These are phyloP conservation scores for Erysimum cheiri DNA, from an alignment of 441 rosid genomes.

Conservation along the genomic window DNA sequence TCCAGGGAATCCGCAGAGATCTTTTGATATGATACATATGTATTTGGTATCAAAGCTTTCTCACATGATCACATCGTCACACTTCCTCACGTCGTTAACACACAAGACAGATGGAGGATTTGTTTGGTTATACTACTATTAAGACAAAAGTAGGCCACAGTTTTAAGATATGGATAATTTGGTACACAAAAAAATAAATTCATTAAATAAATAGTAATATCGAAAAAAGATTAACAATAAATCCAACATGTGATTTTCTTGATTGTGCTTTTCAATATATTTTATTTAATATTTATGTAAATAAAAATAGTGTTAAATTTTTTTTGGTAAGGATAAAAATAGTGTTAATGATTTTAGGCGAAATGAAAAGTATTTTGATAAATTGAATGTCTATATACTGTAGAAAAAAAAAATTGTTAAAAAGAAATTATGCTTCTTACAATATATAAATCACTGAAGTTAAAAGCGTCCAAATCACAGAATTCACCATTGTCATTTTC, in stretches of 20 bases:
- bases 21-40: no score
- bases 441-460: not conserved
- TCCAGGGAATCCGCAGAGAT: not conserved
- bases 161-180: not conserved
- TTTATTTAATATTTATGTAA: no score
- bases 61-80: not conserved
- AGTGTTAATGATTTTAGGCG: not conserved
- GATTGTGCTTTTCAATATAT: not conserved
- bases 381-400: not conserved
- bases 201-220: not conserved
- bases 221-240: not conserved
- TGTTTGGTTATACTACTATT: not conserved
- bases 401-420: not conserved
- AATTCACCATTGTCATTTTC: not conserved
- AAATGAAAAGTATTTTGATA: not conserved
- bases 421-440: not conserved
- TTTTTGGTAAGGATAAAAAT: not conserved
- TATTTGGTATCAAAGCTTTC: not conserved
- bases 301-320: no score
- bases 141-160: not conserved
- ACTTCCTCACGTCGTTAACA: slow-evolving; percentile 15
- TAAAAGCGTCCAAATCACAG: not conserved
- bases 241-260: not conserved
- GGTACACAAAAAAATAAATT: not conserved
- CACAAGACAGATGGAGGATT: slow-evolving; percentile 4